phyloP scores from a whole-genome alignment of 176 grass and related monocot genomes.

The Aegilops sharonensis region DNA sequence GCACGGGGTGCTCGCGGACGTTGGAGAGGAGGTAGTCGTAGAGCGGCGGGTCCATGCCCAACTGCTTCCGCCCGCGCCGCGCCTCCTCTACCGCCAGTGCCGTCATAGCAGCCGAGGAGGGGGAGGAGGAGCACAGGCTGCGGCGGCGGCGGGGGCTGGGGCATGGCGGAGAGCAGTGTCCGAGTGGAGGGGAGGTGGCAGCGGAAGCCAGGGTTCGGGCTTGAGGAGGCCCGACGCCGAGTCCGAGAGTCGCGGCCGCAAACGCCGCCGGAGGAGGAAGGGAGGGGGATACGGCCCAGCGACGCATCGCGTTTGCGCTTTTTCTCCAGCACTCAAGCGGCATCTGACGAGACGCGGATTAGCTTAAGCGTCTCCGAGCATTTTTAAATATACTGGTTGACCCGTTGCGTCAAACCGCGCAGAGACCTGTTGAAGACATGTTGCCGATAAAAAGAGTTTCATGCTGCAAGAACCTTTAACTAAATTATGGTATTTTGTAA shows the following conservation, averaged over 20 bases:
- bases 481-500: no score
- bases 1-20: constrained; percentile 81
- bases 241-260: background rate
- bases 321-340: background rate
- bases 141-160: constrained; percentile 1
- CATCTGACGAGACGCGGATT: background rate
- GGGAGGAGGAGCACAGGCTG: constrained; percentile 27
- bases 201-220: background rate
- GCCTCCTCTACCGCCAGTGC: constrained; percentile 49
- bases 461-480: no score
- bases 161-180: background rate
- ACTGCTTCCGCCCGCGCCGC: constrained; percentile 69
- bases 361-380: background rate
- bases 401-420: no score
- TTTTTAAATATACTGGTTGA: no score
- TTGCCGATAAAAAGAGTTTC: no score
- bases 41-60: constrained; percentile 60
- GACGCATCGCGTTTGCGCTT: background rate
- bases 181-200: background rate
- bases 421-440: no score
- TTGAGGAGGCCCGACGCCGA: background rate
- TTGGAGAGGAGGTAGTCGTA: constrained; percentile 83
- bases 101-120: background rate
- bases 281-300: constrained; percentile 1
- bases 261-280: constrained; percentile 11